Conservation (phyloP, 768 basidiomycete genomes). For the Trametes sanguinea region DNA sequence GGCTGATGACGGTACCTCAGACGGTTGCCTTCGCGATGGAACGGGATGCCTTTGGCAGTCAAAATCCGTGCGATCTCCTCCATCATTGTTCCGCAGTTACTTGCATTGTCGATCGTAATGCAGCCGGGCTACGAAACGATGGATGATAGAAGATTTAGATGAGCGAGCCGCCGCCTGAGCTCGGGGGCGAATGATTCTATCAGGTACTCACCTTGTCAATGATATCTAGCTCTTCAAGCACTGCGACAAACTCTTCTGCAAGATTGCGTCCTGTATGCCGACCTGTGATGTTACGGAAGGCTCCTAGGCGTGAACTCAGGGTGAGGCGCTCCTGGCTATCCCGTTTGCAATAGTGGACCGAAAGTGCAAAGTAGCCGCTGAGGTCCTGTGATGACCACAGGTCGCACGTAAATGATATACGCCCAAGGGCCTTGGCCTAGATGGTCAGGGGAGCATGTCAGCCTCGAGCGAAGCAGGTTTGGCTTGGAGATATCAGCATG, state of each 20-base stretch:
- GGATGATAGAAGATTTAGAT: not conserved
- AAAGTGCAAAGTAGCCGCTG: slow-evolving; percentile 9
- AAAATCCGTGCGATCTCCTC: slow-evolving; percentile 22
- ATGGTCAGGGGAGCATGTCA: too few species aligned
- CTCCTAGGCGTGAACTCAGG: slow-evolving; percentile 30
- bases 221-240: slow-evolving; percentile 1
- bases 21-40: not conserved
- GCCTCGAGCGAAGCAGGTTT: not conserved
- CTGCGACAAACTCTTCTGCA: not conserved
- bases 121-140: slow-evolving; percentile 23
- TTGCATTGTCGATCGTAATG: slow-evolving; percentile 41
- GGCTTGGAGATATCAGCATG: not conserved
- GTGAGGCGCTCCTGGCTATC: slow-evolving; percentile 28
- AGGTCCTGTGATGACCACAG: slow-evolving; percentile 7
- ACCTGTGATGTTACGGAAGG: slow-evolving; percentile 36
- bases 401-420: slow-evolving; percentile 11
- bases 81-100: slow-evolving; percentile 39
- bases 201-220: not conserved
- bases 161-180: not conserved
- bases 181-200: too few species aligned
- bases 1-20: not conserved
- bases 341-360: slow-evolving; percentile 2
- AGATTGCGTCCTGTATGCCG: slow-evolving; percentile 26
- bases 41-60: slow-evolving; percentile 24
- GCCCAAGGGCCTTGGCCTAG: not conserved